Evolutionary conservation across 2,329 filamentous ascomycete genomes (phyloP).

Genomic region (Penicillium sp.): DNA sequence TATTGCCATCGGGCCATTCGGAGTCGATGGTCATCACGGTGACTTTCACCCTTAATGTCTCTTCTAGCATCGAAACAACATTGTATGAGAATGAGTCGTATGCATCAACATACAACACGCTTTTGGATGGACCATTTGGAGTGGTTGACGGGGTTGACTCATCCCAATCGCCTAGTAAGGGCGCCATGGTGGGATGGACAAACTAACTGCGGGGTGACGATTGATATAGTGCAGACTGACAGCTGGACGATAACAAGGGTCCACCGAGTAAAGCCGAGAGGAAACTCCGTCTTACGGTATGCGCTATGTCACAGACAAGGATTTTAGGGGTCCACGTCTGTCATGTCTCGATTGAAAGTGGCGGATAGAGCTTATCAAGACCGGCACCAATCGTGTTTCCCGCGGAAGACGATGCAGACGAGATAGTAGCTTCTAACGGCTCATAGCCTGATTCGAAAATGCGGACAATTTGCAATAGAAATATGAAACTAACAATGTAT

Average conservation of each 20-base stretch:
- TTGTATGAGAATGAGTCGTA: slow-evolving; percentile 98
- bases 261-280: background rate
- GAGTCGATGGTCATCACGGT: slow-evolving; percentile 71
- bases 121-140: slow-evolving; percentile 14
- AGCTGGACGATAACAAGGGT: background rate
- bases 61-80: slow-evolving; percentile 78
- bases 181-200: slow-evolving; percentile 24
- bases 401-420: background rate
- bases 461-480: background rate
- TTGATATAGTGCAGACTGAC: background rate
- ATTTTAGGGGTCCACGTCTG: background rate
- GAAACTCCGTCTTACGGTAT: background rate
- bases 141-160: background rate
- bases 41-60: slow-evolving; percentile 67
- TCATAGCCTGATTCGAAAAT: background rate
- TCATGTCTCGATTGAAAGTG: background rate
- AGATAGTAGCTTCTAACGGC: background rate
- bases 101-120: slow-evolving; percentile 86
- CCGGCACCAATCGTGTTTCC: background rate
- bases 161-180: slow-evolving; percentile 31
- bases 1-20: slow-evolving; percentile 41
- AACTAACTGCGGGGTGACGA: background rate
- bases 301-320: background rate
- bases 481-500: background rate
- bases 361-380: slow-evolving; percentile 2